A percentile compares a stretch with the other conserved stretches of the same genome.
These are phyloP conservation scores for Naegleria gruberi DNA, from an alignment of 208 protist genomes.

Conservation along the genomic window DNA sequence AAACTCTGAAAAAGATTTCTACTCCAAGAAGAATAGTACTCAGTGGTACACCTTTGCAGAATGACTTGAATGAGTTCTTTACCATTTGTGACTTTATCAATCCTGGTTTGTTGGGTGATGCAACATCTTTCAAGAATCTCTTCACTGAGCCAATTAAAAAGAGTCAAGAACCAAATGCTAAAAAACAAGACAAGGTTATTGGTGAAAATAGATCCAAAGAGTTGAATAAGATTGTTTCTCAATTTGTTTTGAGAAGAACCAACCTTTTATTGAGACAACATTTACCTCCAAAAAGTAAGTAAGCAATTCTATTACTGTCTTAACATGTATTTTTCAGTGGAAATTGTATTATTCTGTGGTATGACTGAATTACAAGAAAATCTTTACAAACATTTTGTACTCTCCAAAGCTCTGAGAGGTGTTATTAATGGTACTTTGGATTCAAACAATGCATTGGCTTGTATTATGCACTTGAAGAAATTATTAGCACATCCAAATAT, in stretches of 20 bases:
- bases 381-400: constrained; percentile 19
- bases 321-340: background rate
- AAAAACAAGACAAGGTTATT: background rate
- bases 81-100: constrained; percentile 73
- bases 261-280: background rate
- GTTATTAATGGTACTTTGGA: background rate
- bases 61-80: constrained; percentile 78
- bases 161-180: constrained; percentile 9
- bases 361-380: constrained; percentile 20
- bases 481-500: constrained; percentile 27
- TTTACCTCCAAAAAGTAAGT: constrained; percentile 30
- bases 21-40: constrained; percentile 70
- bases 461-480: constrained; percentile 21
- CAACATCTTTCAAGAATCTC: constrained; percentile 21
- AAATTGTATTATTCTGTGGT: constrained; percentile 26
- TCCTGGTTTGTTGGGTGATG: constrained; percentile 39
- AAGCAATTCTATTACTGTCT: background rate
- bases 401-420: background rate
- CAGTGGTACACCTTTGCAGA: constrained; percentile 80
- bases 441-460: background rate
- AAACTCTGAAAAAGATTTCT: constrained; percentile 54
- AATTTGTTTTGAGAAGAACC: constrained; percentile 29
- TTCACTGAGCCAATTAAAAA: constrained; percentile 31
- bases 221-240: background rate
- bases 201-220: background rate